Evolutionary conservation across 2,329 filamentous ascomycete genomes (phyloP), one percentile per base, ranked within the genome.

Genomic region (Claviceps digitariae): DNA sequence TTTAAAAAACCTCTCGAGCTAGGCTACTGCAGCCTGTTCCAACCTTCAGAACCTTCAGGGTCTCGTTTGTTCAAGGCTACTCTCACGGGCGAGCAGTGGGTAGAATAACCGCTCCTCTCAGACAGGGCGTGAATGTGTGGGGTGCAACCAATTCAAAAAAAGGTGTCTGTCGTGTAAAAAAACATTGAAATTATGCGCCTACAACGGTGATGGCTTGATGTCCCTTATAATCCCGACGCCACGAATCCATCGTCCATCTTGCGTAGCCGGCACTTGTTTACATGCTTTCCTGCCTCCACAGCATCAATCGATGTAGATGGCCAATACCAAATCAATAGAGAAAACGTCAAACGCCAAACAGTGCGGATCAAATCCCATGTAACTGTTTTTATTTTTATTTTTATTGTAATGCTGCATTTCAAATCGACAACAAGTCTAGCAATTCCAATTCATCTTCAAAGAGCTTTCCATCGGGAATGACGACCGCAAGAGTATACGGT

Each of bases 381-480:
- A n/a, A 7, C 10, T n/a, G 9, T n/a, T 10, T 13, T 21, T 43
- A 10, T 21, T 12, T 10, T 20, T 17, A 21, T 43, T 12, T 4
- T n/a, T n/a, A n/a, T n/a, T n/a, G 9, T 12, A n/a, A 25, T 25
- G 21, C 5, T 44, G 23, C 9, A 15, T 44, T 6, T 44, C 21
- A 52, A n/a, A 43, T 27, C n/a, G 52, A 48, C 15, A 53, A 20
- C 10, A 38, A 44, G 20, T 36, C 40, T n/a, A 46, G 15, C 6
- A 50, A 36, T 23, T 6, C 21, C 13, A 15, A 13, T 17, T 53
- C 52, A 15, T 53, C 46, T 20, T 48, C 51, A 12, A 53, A 53
- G 15, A 53, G 29, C 15, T 36, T 50, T 2, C 47, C 52, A 8
- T 50, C 47, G 3, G 52, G 52, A 46, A 53, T 53, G n/a, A 34